Conservation (phyloP, 2,329 filamentous ascomycete species). For the Dactylellina sp. region DNA sequence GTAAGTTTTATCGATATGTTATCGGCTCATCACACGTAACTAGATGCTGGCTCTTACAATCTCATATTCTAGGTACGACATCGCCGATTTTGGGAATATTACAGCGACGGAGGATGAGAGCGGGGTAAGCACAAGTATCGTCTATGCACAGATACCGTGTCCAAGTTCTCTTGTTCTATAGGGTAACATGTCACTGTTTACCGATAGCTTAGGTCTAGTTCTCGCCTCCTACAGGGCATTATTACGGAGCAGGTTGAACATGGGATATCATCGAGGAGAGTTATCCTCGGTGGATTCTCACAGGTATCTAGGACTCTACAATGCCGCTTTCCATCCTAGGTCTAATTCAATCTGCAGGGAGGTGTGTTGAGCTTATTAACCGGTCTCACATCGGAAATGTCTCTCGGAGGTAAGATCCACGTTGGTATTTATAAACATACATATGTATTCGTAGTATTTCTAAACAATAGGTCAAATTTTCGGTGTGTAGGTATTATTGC, state of each 20-base stretch:
- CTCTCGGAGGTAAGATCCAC: conserved; percentile 39
- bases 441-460: no score
- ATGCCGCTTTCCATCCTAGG: not conserved
- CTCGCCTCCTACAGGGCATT: conserved; percentile 77
- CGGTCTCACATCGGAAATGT: conserved; percentile 76
- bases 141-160: not conserved
- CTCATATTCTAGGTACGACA: conserved; percentile 36
- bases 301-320: conserved; percentile 60
- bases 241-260: conserved; percentile 83
- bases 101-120: conserved; percentile 31
- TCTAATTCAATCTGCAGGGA: conserved; percentile 70
- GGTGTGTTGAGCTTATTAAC: conserved; percentile 87
- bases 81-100: conserved; percentile 38
- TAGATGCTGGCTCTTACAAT: not conserved
- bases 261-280: conserved; percentile 83
- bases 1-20: conserved; percentile 16
- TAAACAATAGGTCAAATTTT: not conserved
- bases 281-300: conserved; percentile 86
- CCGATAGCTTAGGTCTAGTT: conserved; percentile 30
- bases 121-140: conserved; percentile 20
- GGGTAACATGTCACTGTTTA: not conserved
- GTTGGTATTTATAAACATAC: no score
- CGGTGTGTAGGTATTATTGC: conserved; percentile 77
- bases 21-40: not conserved
- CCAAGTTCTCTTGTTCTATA: no score